phyloP scores from a whole-genome alignment of 2,329 filamentous ascomycete species.

The Camillea tinctor region DNA sequence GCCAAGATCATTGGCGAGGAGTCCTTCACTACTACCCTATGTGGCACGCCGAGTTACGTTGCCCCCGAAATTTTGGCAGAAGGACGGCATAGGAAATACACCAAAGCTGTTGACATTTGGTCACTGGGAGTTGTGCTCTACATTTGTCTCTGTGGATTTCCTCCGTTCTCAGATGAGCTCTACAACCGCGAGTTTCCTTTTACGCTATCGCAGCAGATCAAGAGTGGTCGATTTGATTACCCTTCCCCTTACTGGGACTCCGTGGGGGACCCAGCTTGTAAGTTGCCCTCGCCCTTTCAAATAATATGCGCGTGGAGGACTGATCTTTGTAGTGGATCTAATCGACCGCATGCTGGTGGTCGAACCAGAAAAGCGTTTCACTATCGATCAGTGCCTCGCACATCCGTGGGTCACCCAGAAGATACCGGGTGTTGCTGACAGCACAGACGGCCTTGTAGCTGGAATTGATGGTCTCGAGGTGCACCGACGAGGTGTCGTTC shows the following conservation, averaged over 20 bases:
- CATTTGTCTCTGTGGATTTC: conserved; percentile 95
- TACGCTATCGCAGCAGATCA: conserved; percentile 85
- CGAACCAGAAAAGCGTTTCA: conserved; percentile 78
- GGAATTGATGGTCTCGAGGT: conserved; percentile 82
- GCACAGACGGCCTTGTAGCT: conserved; percentile 89
- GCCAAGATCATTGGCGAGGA: conserved; percentile 99
- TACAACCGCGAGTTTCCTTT: conserved; percentile 80
- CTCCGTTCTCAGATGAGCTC: conserved; percentile 94
- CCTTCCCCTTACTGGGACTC: conserved; percentile 95
- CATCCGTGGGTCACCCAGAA: conserved; percentile 84
- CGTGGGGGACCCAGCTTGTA: conserved; percentile 76
- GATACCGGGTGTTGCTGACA: conserved; percentile 67
- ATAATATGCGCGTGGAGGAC: conserved; percentile 8
- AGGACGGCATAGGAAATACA: conserved; percentile 80
- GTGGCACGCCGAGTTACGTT: conserved; percentile 96
- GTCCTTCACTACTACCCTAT: conserved; percentile 94
- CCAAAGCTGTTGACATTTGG: conserved; percentile 94
- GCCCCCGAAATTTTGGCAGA: conserved; percentile 92
- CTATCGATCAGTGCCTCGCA: conserved; percentile 83
- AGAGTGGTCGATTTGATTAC: conserved; percentile 85
- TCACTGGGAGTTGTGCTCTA: conserved; percentile 97
- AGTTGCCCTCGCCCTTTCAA: conserved; percentile 29
- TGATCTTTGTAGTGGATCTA: conserved; percentile 62
- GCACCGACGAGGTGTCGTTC: conserved; percentile 71
- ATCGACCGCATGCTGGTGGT: conserved; percentile 95